phyloP scores from a whole-genome alignment of 495 filamentous ascomycete species.

The Parathielavia hyrcaniae region DNA sequence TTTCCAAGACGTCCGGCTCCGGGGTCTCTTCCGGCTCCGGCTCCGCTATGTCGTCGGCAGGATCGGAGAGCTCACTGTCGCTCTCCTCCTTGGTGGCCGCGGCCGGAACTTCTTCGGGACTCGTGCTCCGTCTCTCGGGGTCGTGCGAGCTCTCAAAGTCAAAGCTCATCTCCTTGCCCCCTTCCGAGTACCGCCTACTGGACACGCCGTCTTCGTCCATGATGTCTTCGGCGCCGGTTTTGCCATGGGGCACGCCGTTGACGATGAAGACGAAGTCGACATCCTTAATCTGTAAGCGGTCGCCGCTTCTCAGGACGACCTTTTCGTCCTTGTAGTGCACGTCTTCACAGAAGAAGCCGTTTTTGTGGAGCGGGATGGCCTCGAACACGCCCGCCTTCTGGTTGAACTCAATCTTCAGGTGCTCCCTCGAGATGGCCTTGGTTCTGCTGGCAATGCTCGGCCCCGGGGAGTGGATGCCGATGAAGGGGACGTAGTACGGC shows the following conservation, averaged over 20 bases:
- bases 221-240: constrained; percentile 57
- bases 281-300: constrained; percentile 70
- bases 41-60: constrained; percentile 25
- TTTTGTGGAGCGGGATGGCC: constrained; percentile 72
- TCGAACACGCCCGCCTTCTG: constrained; percentile 67
- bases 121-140: constrained; percentile 47
- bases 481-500: constrained; percentile 62
- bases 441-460: constrained; percentile 51
- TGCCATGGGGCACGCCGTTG: constrained; percentile 62
- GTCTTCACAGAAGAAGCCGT: constrained; percentile 79
- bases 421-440: constrained; percentile 76
- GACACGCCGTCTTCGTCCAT: constrained; percentile 37
- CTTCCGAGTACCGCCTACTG: constrained; percentile 43
- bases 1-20: constrained; percentile 34
- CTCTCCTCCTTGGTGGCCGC: constrained; percentile 21
- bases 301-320: constrained; percentile 63
- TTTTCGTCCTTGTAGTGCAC: constrained; percentile 58
- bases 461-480: constrained; percentile 73
- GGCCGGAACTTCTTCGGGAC: constrained; percentile 39
- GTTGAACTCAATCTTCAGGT: constrained; percentile 79
- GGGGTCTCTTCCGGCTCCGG: constrained; percentile 35
- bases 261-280: constrained; percentile 68
- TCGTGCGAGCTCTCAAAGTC: constrained; percentile 57
- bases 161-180: constrained; percentile 57
- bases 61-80: constrained; percentile 30